Evolutionary conservation across 192 early-diverging fungal species (phyloP), one percentile per base, ranked within the genome.

Genomic region (Globomyces pollinis-pini): DNA sequence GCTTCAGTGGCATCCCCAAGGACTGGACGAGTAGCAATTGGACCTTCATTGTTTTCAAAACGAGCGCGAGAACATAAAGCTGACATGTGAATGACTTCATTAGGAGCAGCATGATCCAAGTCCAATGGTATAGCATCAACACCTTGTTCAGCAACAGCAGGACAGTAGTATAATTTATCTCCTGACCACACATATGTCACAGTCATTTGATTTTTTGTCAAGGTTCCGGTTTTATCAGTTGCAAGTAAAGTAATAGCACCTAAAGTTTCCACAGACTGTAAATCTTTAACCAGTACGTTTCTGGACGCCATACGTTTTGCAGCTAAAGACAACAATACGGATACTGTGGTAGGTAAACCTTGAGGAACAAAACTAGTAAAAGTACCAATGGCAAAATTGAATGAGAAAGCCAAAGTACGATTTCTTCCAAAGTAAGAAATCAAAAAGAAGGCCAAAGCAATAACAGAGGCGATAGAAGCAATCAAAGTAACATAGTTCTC

Each of bases 141-240:
- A 0, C 43, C 50, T 13, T 57, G 52, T 13, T 62, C 21, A 32
- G 38, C 50, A 4, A 53, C 45, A 21, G 44, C 31, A 28, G 65
- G 35, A 3, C 49, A 66, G 31, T 66, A 57, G 63, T 77, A 84
- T 68, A 86, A 51, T 36, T 69, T 66, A 24, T 74, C 64, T 31
- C 77, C 77, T 30, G 86, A 72, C 89, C 89, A 89, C n/a, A 90
- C 49, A 66, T 84, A 84, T 58, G 88, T 82, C 1, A 87, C 85
- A 4, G 86, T 88, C 90, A 92, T 92, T 68, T 90, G 88, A 60
- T 89, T 90, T 60, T 86, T 77, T 36, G 90, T 92, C 52, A 92
- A 73, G 38, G 90, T 92, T 52, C 90, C 90, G 5, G 90, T 91
- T 65, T 92, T 92, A 63, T 92, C 90, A 0, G 89, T 91, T 20